Percentiles rank a stretch among this genome's conserved stretches.
Evolutionary conservation across 441 rosid species (phyloP).

Genomic region (Cnidoscolus chayamansa): DNA sequence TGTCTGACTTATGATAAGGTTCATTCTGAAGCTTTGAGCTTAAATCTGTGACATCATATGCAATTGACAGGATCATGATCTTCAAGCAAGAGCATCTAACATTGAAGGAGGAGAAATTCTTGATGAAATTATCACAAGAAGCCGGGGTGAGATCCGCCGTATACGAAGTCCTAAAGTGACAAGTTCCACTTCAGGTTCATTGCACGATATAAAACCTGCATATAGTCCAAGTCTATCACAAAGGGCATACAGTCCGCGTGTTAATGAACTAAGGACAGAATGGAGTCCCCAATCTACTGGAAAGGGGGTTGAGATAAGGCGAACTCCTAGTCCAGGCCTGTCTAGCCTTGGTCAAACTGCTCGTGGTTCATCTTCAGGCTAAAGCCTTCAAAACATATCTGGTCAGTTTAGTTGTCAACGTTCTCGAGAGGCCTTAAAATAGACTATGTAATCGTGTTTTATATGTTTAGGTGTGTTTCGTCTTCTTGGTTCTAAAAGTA

Average conservation of each 20-base stretch:
- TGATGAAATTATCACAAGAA: conserved; percentile 64
- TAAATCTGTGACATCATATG: conserved; percentile 17
- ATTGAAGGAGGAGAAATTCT: conserved; percentile 56
- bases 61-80: conserved; percentile 42
- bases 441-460: conserved; percentile 20
- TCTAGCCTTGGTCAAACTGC: conserved; percentile 39
- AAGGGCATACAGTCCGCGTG: conserved; percentile 44
- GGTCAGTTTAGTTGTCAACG: conserved; percentile 28
- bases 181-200: conserved; percentile 45
- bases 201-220: conserved; percentile 36
- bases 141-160: conserved; percentile 68
- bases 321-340: conserved; percentile 50
- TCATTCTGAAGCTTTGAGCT: conserved; percentile 2
- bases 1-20: neutral
- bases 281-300: conserved; percentile 32
- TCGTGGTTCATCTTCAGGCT: conserved; percentile 33
- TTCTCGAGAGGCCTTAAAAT: conserved; percentile 50
- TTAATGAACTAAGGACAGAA: conserved; percentile 31
- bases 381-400: conserved; percentile 9
- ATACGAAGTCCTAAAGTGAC: conserved; percentile 53
- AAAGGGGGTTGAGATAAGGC: conserved; percentile 33
- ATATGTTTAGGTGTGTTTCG: conserved; percentile 19
- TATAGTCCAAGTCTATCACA: conserved; percentile 37
- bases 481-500: conserved; percentile 24
- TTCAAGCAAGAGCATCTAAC: conserved; percentile 31